Conservation (phyloP, 805 yeast species). For the Yamadazyma kitorensis region DNA sequence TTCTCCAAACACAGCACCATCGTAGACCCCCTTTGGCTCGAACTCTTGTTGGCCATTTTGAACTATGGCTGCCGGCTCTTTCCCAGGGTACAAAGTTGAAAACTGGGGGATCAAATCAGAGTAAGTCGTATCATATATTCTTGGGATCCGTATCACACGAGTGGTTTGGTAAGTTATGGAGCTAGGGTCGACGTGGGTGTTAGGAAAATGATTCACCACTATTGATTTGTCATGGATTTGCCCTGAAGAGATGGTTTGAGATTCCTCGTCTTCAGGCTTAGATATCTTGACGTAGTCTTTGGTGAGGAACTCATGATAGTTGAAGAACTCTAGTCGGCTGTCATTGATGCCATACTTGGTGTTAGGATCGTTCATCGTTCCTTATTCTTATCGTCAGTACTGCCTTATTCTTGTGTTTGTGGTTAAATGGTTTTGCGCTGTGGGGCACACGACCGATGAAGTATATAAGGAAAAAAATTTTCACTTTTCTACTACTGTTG, state of each 20-base stretch:
- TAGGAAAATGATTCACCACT: conserved; percentile 67
- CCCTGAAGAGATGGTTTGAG: too few relatives aligned
- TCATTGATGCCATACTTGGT: conserved; percentile 15
- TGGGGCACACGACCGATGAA: too few relatives aligned
- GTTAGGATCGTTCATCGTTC: conserved; percentile 19
- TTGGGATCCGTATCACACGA: conserved; percentile 64
- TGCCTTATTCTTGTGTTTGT: too few relatives aligned
- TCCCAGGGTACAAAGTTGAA: conserved; percentile 54
- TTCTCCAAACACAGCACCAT: conserved; percentile 48
- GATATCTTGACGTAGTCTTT: conserved; percentile 23
- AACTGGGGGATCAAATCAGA: conserved; percentile 53
- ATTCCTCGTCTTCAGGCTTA: not conserved
- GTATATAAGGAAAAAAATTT: too few relatives aligned
- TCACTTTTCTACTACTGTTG: too few relatives aligned
- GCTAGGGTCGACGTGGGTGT: conserved; percentile 38
- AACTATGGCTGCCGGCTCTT: conserved; percentile 56
- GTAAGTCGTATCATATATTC: conserved; percentile 35
- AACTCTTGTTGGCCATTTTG: conserved; percentile 18
- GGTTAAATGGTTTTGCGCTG: not conserved
- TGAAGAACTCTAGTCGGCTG: conserved; percentile 44
- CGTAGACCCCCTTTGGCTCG: conserved; percentile 34
- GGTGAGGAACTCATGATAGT: conserved; percentile 61
- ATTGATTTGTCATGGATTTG: conserved; percentile 25
- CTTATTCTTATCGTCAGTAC: too few relatives aligned
- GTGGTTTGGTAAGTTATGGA: conserved; percentile 34